phyloP scores from a whole-genome alignment of 116 monocot species.

The Zostera marina region DNA sequence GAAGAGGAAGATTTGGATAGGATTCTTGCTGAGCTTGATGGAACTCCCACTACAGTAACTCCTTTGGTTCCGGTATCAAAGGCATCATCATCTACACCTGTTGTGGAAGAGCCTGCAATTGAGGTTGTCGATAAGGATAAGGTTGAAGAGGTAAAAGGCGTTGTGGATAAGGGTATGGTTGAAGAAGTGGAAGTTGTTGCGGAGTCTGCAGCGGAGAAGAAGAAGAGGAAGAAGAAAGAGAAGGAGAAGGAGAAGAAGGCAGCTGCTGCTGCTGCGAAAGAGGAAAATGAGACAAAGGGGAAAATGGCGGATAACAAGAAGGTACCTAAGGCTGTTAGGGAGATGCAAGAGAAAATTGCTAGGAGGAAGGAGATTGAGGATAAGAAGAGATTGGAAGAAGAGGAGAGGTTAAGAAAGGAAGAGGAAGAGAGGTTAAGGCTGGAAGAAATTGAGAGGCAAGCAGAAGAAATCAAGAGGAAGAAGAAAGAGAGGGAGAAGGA shows the following conservation, averaged over 20 bases:
- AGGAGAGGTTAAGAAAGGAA: conserved; percentile 64
- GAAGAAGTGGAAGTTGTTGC: conserved; percentile 31
- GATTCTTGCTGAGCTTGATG: conserved; percentile 40
- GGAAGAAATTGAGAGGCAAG: conserved; percentile 60
- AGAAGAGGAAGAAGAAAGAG: conserved; percentile 86
- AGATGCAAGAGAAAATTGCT: conserved; percentile 93
- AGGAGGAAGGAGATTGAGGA: conserved; percentile 73
- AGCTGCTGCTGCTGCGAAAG: conserved; percentile 11
- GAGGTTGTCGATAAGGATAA: no score
- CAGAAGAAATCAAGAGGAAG: conserved; percentile 72
- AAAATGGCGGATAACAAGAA: conserved; percentile 51
- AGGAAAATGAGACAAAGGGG: conserved; percentile 9
- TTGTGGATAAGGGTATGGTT: conserved; percentile 28
- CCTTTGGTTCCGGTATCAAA: neutral
- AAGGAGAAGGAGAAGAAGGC: conserved; percentile 84
- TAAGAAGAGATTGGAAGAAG: conserved; percentile 64
- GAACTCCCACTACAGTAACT: conserved; percentile 2
- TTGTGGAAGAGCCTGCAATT: conserved; percentile 9
- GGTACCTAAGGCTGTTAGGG: conserved; percentile 75
- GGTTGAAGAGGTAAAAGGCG: no score
- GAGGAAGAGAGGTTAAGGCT: conserved; percentile 51
- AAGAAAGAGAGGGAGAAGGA: conserved; percentile 94
- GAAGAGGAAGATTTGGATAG: conserved; percentile 74
- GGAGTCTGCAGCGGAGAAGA: conserved; percentile 72
- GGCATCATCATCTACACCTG: neutral